Conservation (phyloP, 2,329 filamentous ascomycete species). For the Xylaria sp. region DNA sequence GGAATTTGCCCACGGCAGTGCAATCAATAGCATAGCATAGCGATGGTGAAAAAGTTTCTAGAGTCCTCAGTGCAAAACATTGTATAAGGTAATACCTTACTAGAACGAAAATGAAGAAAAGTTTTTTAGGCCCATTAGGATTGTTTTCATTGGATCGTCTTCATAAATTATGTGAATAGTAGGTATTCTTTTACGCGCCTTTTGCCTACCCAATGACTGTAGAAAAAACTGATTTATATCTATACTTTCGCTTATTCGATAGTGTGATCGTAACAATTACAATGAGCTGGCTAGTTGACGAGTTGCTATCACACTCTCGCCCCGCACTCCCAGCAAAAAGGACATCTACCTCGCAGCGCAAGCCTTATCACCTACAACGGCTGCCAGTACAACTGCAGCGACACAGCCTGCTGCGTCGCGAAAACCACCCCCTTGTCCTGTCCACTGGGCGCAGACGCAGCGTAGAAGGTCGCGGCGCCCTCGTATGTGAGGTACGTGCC, state of each 20-base stretch:
- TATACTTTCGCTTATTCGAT: not conserved
- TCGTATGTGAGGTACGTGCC: slow-evolving; percentile 32
- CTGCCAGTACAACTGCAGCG: slow-evolving; percentile 34
- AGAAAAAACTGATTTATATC: not conserved
- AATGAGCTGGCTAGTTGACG: not conserved
- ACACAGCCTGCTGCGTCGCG: slow-evolving; percentile 27
- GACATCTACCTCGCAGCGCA: no score
- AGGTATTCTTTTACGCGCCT: no score
- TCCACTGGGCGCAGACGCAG: slow-evolving; percentile 23
- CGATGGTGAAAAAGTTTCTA: not conserved
- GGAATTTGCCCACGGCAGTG: not conserved
- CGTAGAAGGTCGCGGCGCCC: slow-evolving; percentile 33
- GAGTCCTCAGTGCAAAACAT: not conserved
- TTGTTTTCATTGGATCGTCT: not conserved
- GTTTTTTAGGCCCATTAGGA: not conserved
- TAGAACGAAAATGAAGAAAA: not conserved
- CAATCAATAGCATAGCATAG: slow-evolving; percentile 18
- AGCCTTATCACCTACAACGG: slow-evolving; percentile 23
- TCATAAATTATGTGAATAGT: not conserved
- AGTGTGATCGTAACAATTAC: not conserved
- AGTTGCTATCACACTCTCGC: not conserved
- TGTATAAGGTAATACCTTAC: not conserved
- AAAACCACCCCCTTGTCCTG: slow-evolving; percentile 31
- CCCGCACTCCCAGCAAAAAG: no score
- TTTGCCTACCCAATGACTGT: not conserved